A percentile compares a stretch with the other conserved stretches of the same genome.
phyloP scores from a whole-genome alignment of 2,329 filamentous ascomycete species.

The Tolypocladium nubicola region DNA sequence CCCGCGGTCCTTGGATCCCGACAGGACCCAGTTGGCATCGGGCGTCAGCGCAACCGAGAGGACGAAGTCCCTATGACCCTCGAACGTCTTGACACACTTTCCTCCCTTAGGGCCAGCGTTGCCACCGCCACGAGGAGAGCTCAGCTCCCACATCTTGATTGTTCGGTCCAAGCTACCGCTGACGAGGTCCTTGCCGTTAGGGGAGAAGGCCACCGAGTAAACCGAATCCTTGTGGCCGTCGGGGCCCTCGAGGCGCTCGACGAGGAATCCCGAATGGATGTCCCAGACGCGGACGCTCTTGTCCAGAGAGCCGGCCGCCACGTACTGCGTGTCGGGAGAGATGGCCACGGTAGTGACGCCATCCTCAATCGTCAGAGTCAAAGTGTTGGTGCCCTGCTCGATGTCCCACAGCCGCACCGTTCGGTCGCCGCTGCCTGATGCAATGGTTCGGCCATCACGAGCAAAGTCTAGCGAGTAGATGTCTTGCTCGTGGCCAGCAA shows the following conservation, averaged over 20 bases:
- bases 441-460: conserved; percentile 85
- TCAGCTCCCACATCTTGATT: conserved; percentile 98
- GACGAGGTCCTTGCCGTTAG: conserved; percentile 84
- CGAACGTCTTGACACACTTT: conserved; percentile 92
- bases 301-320: conserved; percentile 89
- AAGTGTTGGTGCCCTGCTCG: conserved; percentile 67
- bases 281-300: conserved; percentile 99
- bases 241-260: conserved; percentile 85
- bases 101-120: conserved; percentile 67
- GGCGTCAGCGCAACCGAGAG: conserved; percentile 91
- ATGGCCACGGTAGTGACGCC: conserved; percentile 97
- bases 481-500: conserved; percentile 95
- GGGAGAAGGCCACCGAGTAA: conserved; percentile 92
- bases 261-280: conserved; percentile 70
- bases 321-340: conserved; percentile 86
- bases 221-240: conserved; percentile 96
- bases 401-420: conserved; percentile 97
- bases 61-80: conserved; percentile 96
- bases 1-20: conserved; percentile 90
- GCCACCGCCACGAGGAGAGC: conserved; percentile 56
- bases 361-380: conserved; percentile 87
- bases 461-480: conserved; percentile 97
- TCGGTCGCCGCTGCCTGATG: conserved; percentile 87
- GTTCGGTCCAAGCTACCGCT: conserved; percentile 94
- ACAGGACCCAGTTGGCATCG: conserved; percentile 91